Base-by-base conservation (phyloP, 768 basidiomycete species). In the Hericium coralloides region DNA sequence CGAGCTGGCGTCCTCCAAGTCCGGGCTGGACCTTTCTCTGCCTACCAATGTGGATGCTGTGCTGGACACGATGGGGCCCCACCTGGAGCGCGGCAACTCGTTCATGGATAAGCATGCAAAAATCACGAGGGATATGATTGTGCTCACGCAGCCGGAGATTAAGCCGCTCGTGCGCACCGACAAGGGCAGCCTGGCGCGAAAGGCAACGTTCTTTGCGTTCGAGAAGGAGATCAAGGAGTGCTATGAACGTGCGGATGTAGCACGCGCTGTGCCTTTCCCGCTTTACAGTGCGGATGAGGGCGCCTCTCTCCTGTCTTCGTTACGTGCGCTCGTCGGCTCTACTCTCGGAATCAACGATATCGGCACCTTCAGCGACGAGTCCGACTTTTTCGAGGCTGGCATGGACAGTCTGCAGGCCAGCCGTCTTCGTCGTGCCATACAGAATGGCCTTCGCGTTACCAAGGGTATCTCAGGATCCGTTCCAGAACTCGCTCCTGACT, bases 331-430 rank as follows among this genome's bases (percentile, higher is more conserved):
- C 8, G 69, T 73, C 39, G 56, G 58, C 5, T 55, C 52, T 15
- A 60, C 68, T 26, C 60, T 63, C 25, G 62, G 60, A 1, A 58
- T 58, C 14, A 49, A 63, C 14, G 63, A 64, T 20, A 38, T 47
- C 14, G 31, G 37, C 8, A 60, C 23, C 2, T 43, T 60, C 17
- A 39, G 26, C 36, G 66, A 70, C 43, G 61, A 65, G 12, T 53
- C 63, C 15, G 73, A 74, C 57, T 72, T 76, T 54, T 74, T 76
- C 55, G 73, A 74, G 61, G 64, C 63, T 1, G 74, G 74, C 1
- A 72, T 76, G 73, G 73, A 74, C 56, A 73, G 73, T 53, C 53
- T 74, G 31, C 74, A 74, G 48, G 72, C 73, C 12, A 70, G 63
- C 49, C 59, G 70, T 14, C 63, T 76, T 20, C 69, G 69, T n/a